A percentile compares a stretch with the other conserved stretches of the same genome.
Evolutionary conservation across 208 protist genomes (phyloP).

Genomic region (Novymonas esmeraldas): DNA sequence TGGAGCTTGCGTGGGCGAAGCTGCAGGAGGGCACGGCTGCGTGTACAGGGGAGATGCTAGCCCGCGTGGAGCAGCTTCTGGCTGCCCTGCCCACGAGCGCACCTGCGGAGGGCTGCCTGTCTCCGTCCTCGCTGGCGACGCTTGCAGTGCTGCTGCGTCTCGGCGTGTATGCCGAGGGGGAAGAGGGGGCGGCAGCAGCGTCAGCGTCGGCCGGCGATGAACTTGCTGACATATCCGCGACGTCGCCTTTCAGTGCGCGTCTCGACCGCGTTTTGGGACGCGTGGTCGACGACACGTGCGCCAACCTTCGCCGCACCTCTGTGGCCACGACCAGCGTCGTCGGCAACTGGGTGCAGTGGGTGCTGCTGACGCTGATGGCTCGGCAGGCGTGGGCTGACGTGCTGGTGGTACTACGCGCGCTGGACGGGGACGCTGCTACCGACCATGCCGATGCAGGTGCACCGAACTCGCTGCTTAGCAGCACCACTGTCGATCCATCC

Average conservation of each 20-base stretch:
- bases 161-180: constrained; percentile 10
- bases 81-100: neutral
- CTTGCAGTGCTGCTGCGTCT: constrained; percentile 14
- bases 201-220: neutral
- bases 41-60: neutral
- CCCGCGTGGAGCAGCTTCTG: constrained; percentile 1
- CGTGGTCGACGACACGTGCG: constrained; percentile 14
- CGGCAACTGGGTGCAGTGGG: constrained; percentile 35
- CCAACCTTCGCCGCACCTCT: constrained; percentile 2
- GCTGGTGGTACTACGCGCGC: constrained; percentile 16
- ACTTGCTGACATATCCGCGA: neutral
- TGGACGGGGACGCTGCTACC: constrained; percentile 1
- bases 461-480: constrained; percentile 17
- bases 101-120: neutral
- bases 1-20: constrained; percentile 8
- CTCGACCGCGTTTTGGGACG: constrained; percentile 15
- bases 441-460: neutral
- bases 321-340: constrained; percentile 3
- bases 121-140: constrained; percentile 9
- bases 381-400: constrained; percentile 21
- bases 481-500: constrained; percentile 45
- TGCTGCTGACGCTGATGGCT: constrained; percentile 25
- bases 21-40: constrained; percentile 3
- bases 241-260: neutral
- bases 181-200: neutral